Percentiles rank a stretch among this genome's conserved stretches.
These are phyloP conservation scores for Piper longum DNA, from an alignment of 164 flowering plant genomes.

Conservation along the genomic window DNA sequence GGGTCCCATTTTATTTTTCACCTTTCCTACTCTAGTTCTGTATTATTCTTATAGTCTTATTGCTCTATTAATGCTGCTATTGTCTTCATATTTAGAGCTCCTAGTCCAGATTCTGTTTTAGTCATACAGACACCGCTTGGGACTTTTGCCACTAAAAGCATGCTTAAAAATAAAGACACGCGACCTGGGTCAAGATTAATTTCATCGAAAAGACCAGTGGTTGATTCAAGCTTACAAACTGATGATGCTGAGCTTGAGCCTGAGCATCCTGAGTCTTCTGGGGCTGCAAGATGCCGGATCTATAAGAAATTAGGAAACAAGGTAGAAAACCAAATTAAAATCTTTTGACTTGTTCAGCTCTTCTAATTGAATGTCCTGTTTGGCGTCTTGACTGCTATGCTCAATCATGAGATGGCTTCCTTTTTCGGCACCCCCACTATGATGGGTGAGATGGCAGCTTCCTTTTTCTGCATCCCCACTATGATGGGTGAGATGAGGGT, in stretches of 20 bases:
- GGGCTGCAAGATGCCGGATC: conserved; percentile 79
- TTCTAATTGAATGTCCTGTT: neutral
- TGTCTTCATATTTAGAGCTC: conserved; percentile 45
- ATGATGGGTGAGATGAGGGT: neutral
- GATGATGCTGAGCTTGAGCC: conserved; percentile 11
- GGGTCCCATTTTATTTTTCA: neutral
- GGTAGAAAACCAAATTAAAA: conserved; percentile 18
- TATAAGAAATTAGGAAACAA: conserved; percentile 36
- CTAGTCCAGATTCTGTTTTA: conserved; percentile 76
- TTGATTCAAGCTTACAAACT: conserved; percentile 22
- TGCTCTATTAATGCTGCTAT: neutral
- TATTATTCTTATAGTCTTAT: no score
- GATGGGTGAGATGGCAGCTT: neutral
- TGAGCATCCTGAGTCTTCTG: conserved; percentile 20
- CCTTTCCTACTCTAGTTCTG: neutral
- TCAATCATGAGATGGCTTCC: neutral
- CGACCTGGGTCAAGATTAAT: conserved; percentile 55
- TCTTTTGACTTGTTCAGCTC: neutral
- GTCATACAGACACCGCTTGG: conserved; percentile 68
- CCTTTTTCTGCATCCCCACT: neutral
- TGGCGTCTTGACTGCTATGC: no score
- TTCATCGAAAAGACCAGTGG: conserved; percentile 34
- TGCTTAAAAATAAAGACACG: conserved; percentile 40
- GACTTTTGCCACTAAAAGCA: conserved; percentile 57
- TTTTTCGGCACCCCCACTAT: neutral